These are phyloP conservation scores for Hypsizygus marmoreus DNA, from an alignment of 768 basidiomycete species.

Conservation along the genomic window DNA sequence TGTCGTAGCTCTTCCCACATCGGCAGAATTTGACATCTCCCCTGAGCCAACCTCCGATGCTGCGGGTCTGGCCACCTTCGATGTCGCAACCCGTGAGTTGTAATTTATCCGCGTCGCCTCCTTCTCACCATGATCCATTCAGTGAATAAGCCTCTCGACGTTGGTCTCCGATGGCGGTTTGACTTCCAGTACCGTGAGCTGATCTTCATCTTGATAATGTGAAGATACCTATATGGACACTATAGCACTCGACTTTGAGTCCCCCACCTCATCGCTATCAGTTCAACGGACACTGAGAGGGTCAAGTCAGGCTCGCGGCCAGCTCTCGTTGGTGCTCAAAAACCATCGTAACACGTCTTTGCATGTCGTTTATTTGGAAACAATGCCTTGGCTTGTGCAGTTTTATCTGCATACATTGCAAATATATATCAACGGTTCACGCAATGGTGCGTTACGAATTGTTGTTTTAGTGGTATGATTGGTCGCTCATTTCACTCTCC, in stretches of 20 bases:
- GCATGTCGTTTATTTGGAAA: conserved; percentile 77
- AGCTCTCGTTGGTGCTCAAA: conserved; percentile 63
- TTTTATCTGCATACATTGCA: conserved; percentile 82
- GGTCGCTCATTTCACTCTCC: conserved; percentile 6
- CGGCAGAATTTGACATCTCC: conserved; percentile 43
- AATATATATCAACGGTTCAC: conserved; percentile 46
- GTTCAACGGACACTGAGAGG: conserved; percentile 74
- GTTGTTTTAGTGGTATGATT: neutral
- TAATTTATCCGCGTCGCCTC: conserved; percentile 1
- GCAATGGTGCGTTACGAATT: conserved; percentile 41
- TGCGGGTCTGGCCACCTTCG: conserved; percentile 45
- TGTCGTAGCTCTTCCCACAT: conserved; percentile 46
- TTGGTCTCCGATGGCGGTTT: conserved; percentile 57
- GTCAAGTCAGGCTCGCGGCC: conserved; percentile 73
- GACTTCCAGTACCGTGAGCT: conserved; percentile 66
- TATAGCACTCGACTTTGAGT: conserved; percentile 38
- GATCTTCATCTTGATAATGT: neutral
- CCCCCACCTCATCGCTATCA: conserved; percentile 53
- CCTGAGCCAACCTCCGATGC: conserved; percentile 50
- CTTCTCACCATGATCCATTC: conserved; percentile 16
- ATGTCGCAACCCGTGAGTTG: conserved; percentile 47
- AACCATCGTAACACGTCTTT: conserved; percentile 55
- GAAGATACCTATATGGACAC: neutral
- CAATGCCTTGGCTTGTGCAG: conserved; percentile 91
- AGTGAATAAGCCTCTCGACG: conserved; percentile 52